Base-by-base conservation (phyloP, 441 rosid species). In the Biscutella laevigata region DNA sequence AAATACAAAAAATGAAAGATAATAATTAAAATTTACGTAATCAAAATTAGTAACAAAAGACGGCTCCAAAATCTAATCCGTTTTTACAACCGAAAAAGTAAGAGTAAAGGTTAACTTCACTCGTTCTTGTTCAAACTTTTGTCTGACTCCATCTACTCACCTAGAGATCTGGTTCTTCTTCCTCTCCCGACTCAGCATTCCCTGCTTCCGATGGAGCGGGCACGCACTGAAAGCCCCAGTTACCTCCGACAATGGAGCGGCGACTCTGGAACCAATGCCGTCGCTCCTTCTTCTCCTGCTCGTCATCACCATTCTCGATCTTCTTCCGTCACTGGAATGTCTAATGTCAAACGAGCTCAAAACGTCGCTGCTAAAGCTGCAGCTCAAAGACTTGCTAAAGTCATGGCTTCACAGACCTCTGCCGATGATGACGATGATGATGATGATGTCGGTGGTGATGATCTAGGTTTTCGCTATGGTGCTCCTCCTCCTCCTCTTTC, bases 401-500 rank as follows among this genome's bases (percentile, higher is more conserved):
- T 83, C 67, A 83, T 83, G 91, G 91, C 91, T 55, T 83, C 91
- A 22, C 91, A 83, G 61, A 80, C 90, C 11, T 65, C 81, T 36
- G 80, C 73, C 25, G 81, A 76, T 35, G 77, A 69, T 10, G 80
- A 78, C 14, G 85, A 75, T 0, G 75, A 77, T 21, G 79, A 77
- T 17, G 79, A 54, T 10, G 77, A 37, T 10, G 58, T 49, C 73
- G 71, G 77, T 6, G 81, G 54, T 32, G 84, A 71, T 66, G 84
- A 76, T 58, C 69, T 80, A 62, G 82, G 79, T 37, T 86, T 88
- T 71, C 83, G 94, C 6, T 92, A 86, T 59, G 81, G 84, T 43
- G 96, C 83, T 47, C 94, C 89, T 66, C 90, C 98, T 41, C 92
- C 97, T 26, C 70, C n/a, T n/a, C n/a, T 84, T 2, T 72, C 96